phyloP scores from a whole-genome alignment of 106 monocot genomes.

The Posidonia australis region DNA sequence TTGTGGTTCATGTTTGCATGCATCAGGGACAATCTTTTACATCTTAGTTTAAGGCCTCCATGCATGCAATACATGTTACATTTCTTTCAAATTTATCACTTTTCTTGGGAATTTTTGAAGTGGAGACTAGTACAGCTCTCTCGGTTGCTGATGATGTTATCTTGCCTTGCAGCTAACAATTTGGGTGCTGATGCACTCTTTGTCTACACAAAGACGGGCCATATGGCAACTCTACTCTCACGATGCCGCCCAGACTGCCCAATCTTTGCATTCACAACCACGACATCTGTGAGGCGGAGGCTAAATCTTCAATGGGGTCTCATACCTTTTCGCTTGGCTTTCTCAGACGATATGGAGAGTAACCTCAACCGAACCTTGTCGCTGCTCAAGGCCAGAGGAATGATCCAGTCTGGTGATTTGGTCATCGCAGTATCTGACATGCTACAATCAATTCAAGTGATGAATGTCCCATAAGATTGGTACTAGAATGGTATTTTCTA shows the following conservation, averaged over 20 bases:
- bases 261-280: constrained; percentile 88
- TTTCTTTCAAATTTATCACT: too few species aligned
- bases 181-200: constrained; percentile 69
- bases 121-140: neutral
- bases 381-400: constrained; percentile 86
- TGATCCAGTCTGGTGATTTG: constrained; percentile 88
- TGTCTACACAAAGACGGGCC: constrained; percentile 64
- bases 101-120: too few species aligned
- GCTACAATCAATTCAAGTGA: constrained; percentile 74
- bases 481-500: neutral
- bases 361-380: constrained; percentile 92
- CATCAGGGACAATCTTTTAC: too few species aligned
- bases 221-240: constrained; percentile 89
- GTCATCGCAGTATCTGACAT: constrained; percentile 69
- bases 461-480: constrained; percentile 42
- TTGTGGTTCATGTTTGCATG: too few species aligned
- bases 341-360: constrained; percentile 95
- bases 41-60: too few species aligned
- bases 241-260: constrained; percentile 97
- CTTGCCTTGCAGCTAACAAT: constrained; percentile 43
- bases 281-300: constrained; percentile 64
- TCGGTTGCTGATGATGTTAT: neutral
- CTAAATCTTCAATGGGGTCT: constrained; percentile 97
- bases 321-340: constrained; percentile 85
- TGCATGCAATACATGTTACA: too few species aligned